phyloP scores from a whole-genome alignment of 139 green algal genomes.

The Chloropicon primus region DNA sequence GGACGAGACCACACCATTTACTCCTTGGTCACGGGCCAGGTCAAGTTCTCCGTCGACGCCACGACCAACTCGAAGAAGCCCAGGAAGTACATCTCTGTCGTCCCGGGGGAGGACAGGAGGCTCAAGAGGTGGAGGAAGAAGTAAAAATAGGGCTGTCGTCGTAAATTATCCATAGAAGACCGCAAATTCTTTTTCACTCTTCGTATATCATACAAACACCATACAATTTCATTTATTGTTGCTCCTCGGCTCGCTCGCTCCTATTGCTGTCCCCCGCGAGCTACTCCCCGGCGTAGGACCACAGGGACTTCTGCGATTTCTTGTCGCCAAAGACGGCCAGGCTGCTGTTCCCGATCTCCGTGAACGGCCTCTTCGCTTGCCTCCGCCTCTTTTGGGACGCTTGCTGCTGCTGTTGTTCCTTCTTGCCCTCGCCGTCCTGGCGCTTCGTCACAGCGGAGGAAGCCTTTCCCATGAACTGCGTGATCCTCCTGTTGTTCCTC shows the following conservation, averaged over 20 bases:
- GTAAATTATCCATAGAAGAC: no score
- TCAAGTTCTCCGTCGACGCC: slow-evolving; percentile 38
- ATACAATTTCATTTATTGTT: no score
- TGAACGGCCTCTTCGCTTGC: not conserved
- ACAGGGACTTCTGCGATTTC: not conserved
- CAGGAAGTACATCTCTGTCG: slow-evolving; percentile 10
- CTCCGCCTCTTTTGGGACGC: not conserved
- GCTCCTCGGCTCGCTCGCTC: no score
- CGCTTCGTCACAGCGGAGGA: no score
- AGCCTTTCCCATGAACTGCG: not conserved
- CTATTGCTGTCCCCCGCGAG: no score
- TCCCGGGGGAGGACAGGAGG: not conserved
- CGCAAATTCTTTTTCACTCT: no score
- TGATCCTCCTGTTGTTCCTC: not conserved
- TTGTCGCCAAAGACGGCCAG: not conserved
- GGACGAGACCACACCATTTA: slow-evolving; percentile 82
- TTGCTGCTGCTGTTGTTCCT: not conserved
- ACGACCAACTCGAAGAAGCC: slow-evolving; percentile 3
- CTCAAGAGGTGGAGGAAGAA: not conserved
- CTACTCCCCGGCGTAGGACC: not conserved
- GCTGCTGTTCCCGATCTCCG: not conserved
- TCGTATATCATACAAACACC: no score
- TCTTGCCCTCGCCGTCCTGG: not conserved
- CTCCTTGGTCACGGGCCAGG: slow-evolving; percentile 45
- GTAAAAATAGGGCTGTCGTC: no score